Base-by-base conservation (phyloP, 176 grass and related monocot genomes). In the Panicum miliaceum region DNA sequence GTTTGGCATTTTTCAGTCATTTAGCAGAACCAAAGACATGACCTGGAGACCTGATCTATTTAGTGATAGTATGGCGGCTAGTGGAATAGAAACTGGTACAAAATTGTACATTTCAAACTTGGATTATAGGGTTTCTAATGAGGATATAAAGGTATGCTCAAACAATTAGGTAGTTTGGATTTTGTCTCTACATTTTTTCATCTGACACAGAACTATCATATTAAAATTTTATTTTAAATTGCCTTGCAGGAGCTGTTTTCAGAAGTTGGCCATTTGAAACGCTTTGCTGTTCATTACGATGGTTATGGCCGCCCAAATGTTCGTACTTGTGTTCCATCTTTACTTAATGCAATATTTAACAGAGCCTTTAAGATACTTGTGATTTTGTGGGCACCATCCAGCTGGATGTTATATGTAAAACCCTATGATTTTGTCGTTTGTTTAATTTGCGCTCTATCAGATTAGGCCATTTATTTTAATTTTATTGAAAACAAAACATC, bases 61-160 rank as follows among this genome's bases (percentile, higher is more conserved):
- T 86, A 91, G 84, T 86, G 93, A 92, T 81, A 92, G 89, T 89
- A 92, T 96, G 85, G 89, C 81, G 19, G 83, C 91, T 64, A 71
- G 77, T 87, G 88, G 88, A 85, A 92, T 94, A 65, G 91, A 91
- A 83, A 92, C 89, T 81, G 89, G 95, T 85, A 94, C 95, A 67
- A 99, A 99, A 86, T 50, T 99, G 71, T 99, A 96, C 75, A 94
- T 99, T 87, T 99, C 97, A 43, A 99, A 99, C 84, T 87, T 99
- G 60, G 91, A 99, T 86, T 92, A 91, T 83, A 16, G 88, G 42
- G 97, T 99, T 64, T 99, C 97, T 54, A 99, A 99, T 79, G 88
- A 91, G 85, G 97, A 99, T 92, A 96, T 99, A 89, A 96, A 96
- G 93, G 97, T 96, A 82, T 87, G 85, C 79, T 74, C 43, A 91